A percentile compares a stretch with the other conserved stretches of the same genome.
These are phyloP conservation scores for Aurantiochytrium sp. DNA, from an alignment of 108 stramenopile species.

Conservation along the genomic window DNA sequence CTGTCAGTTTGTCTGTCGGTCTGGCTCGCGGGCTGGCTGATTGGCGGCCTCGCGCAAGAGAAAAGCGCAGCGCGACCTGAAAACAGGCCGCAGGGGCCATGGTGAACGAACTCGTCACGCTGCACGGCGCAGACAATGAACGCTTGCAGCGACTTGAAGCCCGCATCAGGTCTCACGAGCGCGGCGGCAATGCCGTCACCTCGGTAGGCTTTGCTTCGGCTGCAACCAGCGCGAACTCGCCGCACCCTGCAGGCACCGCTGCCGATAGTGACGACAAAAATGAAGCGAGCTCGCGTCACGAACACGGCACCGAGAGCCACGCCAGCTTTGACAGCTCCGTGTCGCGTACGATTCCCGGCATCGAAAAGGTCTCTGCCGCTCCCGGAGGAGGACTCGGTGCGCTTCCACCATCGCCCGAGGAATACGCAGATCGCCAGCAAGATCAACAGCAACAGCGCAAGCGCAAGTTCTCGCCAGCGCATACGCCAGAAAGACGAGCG, in stretches of 20 bases:
- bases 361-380: background rate
- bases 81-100: background rate
- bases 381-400: background rate
- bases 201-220: background rate
- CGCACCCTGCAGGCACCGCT: background rate
- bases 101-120: background rate
- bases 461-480: background rate
- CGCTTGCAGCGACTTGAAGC: background rate
- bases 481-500: too few species aligned
- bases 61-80: too few species aligned
- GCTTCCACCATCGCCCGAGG: background rate
- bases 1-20: too few species aligned
- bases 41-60: too few species aligned
- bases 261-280: background rate
- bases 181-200: background rate
- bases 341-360: background rate
- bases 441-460: background rate
- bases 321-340: background rate
- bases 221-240: background rate
- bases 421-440: background rate
- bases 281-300: background rate
- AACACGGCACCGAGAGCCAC: background rate
- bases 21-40: too few species aligned
- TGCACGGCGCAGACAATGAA: background rate
- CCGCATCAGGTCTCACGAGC: background rate